phyloP scores from a whole-genome alignment of 2,329 filamentous ascomycete species.

The Cladosporium sp. region DNA sequence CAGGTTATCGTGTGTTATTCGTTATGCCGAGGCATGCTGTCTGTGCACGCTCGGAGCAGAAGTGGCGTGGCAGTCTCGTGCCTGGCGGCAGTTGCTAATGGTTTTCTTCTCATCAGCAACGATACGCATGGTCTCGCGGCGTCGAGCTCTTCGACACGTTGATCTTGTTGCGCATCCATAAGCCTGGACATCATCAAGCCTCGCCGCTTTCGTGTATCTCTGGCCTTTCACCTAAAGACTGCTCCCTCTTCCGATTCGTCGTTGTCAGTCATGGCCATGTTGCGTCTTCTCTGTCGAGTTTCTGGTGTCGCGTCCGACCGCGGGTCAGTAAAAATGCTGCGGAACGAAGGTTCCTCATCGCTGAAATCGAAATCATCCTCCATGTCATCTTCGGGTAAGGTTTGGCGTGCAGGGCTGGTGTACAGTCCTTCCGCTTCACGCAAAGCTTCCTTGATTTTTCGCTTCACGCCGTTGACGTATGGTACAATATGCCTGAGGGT shows the following conservation, averaged over 20 bases:
- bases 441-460: constrained; percentile 51
- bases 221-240: constrained; percentile 11
- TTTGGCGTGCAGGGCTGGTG: constrained; percentile 43
- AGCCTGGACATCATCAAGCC: neutral
- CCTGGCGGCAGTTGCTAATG: neutral
- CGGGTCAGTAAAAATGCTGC: constrained; percentile 38
- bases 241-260: constrained; percentile 24
- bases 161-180: neutral
- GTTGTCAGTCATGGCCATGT: constrained; percentile 33
- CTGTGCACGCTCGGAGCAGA: neutral
- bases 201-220: neutral
- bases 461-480: constrained; percentile 51
- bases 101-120: neutral
- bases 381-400: constrained; percentile 26
- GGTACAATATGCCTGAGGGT: constrained; percentile 65
- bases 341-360: constrained; percentile 39
- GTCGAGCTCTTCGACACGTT: neutral
- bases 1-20: neutral
- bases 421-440: constrained; percentile 52
- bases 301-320: constrained; percentile 27
- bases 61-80: neutral
- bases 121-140: neutral
- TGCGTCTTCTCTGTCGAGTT: constrained; percentile 29
- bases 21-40: neutral
- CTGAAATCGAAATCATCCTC: constrained; percentile 17